Percentiles rank a stretch among this genome's conserved stretches.
phyloP scores from a whole-genome alignment of 495 filamentous ascomycete genomes.

The Daldinia bambusicola region DNA sequence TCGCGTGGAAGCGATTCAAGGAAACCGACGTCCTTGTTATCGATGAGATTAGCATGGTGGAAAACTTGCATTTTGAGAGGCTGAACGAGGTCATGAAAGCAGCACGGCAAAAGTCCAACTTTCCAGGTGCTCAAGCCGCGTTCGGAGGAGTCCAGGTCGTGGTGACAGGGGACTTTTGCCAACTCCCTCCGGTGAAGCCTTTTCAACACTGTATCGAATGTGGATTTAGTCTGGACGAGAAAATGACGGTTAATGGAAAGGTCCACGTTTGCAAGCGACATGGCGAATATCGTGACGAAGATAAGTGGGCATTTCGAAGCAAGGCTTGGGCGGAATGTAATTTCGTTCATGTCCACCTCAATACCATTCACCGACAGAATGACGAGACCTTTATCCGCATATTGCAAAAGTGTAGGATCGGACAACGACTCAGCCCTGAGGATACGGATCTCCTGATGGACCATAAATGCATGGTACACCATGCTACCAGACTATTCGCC shows the following conservation, averaged over 20 bases:
- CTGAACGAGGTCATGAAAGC: conserved; percentile 62
- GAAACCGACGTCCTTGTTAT: conserved; percentile 58
- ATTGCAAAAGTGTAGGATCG: conserved; percentile 62
- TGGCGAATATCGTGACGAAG: conserved; percentile 47
- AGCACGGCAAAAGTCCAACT: conserved; percentile 35
- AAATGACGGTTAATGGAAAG: conserved; percentile 76
- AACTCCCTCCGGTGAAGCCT: conserved; percentile 90
- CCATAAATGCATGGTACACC: conserved; percentile 53
- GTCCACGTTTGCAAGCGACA: conserved; percentile 61
- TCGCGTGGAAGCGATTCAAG: conserved; percentile 46
- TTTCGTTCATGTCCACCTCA: conserved; percentile 56
- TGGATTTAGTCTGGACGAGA: conserved; percentile 73
- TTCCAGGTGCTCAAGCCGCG: conserved; percentile 71
- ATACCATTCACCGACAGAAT: conserved; percentile 63
- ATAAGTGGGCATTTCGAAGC: conserved; percentile 56
- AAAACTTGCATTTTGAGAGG: conserved; percentile 65
- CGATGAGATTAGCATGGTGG: conserved; percentile 63
- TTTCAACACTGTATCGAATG: conserved; percentile 80
- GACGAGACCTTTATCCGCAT: conserved; percentile 61
- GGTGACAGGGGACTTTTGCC: conserved; percentile 96
- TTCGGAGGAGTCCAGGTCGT: conserved; percentile 95
- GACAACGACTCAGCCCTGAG: conserved; percentile 45
- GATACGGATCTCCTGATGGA: conserved; percentile 60
- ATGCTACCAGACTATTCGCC: conserved; percentile 61
- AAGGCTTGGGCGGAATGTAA: conserved; percentile 51